Conservation (phyloP, 2,329 filamentous ascomycete species). For the Reticulascus tulasneorum region DNA sequence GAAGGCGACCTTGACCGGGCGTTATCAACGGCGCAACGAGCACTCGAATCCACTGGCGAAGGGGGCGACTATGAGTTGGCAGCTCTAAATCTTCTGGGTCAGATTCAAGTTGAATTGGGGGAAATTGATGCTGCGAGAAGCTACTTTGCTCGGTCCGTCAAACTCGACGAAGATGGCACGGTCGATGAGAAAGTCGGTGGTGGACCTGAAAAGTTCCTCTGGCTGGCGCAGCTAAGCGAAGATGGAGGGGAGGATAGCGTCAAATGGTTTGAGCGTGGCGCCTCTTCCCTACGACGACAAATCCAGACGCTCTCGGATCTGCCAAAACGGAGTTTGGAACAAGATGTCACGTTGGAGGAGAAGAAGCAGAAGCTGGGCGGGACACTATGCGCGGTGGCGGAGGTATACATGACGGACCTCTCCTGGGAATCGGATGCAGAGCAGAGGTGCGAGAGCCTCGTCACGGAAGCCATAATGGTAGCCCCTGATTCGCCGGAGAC, state of each 20-base stretch:
- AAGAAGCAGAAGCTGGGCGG: constrained; percentile 80
- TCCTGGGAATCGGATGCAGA: constrained; percentile 92
- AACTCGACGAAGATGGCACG: constrained; percentile 71
- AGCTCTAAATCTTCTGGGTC: constrained; percentile 72
- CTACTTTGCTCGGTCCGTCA: constrained; percentile 69
- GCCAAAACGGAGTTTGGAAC: constrained; percentile 30
- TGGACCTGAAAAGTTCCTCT: constrained; percentile 90
- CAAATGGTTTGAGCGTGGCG: constrained; percentile 66
- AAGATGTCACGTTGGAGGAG: constrained; percentile 50
- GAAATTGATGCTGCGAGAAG: constrained; percentile 71
- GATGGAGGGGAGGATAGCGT: constrained; percentile 64
- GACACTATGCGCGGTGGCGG: constrained; percentile 88
- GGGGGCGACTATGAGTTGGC: constrained; percentile 53
- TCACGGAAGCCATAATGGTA: constrained; percentile 86
- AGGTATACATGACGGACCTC: constrained; percentile 98
- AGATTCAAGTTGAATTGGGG: constrained; percentile 78
- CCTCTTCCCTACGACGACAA: constrained; percentile 65
- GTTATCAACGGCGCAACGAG: constrained; percentile 34
- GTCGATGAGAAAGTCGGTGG: constrained; percentile 69
- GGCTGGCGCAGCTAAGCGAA: constrained; percentile 84
- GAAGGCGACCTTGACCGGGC: constrained; percentile 39
- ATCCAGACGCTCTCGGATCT: constrained; percentile 60
- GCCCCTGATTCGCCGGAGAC: constrained; percentile 79
- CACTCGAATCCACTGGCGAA: constrained; percentile 38
- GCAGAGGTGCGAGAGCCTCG: constrained; percentile 76